phyloP scores from a whole-genome alignment of 2,329 filamentous ascomycete genomes.

The Purpureocillium takamizusanense region DNA sequence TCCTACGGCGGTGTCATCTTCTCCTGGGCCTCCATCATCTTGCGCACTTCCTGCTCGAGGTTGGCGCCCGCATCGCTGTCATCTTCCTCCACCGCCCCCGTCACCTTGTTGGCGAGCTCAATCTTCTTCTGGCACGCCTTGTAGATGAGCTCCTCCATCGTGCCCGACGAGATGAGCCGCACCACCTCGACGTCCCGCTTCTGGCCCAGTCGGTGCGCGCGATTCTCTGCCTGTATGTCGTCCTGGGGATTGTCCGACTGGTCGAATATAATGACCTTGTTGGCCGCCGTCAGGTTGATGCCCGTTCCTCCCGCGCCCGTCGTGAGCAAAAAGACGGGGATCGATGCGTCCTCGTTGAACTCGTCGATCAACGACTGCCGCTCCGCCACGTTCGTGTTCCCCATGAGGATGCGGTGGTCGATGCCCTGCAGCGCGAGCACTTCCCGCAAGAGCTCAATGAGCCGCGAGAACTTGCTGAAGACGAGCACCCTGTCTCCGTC shows the following conservation, averaged over 20 bases:
- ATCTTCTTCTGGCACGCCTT: conserved; percentile 88
- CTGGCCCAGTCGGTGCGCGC: conserved; percentile 90
- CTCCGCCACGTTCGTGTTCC: conserved; percentile 69
- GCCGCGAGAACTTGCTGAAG: conserved; percentile 87
- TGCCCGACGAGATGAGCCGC: conserved; percentile 67
- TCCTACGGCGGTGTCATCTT: conserved; percentile 29
- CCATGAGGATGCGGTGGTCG: conserved; percentile 77
- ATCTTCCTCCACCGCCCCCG: conserved; percentile 28
- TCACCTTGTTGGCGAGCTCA: conserved; percentile 63
- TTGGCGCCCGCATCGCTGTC: conserved; percentile 22
- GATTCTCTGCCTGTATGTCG: conserved; percentile 96
- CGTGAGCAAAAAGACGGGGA: conserved; percentile 85
- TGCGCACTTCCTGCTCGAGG: conserved; percentile 33
- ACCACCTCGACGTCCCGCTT: conserved; percentile 85
- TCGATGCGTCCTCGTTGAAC: conserved; percentile 66
- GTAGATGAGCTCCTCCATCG: conserved; percentile 90
- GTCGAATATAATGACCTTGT: conserved; percentile 97
- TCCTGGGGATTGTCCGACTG: conserved; percentile 97
- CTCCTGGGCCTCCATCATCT: conserved; percentile 28
- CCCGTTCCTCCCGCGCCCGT: conserved; percentile 95
- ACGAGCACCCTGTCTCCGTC: conserved; percentile 83
- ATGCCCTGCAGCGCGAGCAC: conserved; percentile 68
- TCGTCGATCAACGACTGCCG: conserved; percentile 83
- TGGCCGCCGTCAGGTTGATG: conserved; percentile 90
- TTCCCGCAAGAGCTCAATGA: conserved; percentile 82